phyloP scores from a whole-genome alignment of 2,329 filamentous ascomycete genomes.

The Cladophialophora carrionii region DNA sequence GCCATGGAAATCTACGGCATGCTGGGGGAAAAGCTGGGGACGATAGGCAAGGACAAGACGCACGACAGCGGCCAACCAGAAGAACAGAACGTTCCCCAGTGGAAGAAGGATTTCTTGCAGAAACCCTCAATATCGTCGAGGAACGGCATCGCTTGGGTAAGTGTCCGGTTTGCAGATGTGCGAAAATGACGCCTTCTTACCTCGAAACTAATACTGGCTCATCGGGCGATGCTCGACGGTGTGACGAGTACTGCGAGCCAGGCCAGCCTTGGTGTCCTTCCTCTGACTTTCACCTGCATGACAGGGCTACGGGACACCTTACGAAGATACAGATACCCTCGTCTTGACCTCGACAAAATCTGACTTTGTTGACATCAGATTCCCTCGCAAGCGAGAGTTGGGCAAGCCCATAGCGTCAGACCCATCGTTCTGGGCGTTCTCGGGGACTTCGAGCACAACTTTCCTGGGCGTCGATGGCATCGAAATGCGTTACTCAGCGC shows the following conservation, averaged over 20 bases:
- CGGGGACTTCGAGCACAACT: conserved; percentile 27
- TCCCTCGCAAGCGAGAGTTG: conserved; percentile 26
- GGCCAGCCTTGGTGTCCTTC: not conserved
- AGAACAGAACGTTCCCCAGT: conserved; percentile 23
- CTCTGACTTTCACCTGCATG: conserved; percentile 1
- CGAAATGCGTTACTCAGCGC: conserved; percentile 34
- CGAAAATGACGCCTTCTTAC: not conserved
- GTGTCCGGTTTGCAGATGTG: conserved; percentile 3
- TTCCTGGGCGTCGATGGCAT: conserved; percentile 20
- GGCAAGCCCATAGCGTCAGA: conserved; percentile 18
- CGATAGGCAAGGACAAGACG: conserved; percentile 25
- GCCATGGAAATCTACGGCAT: conserved; percentile 37
- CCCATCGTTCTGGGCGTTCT: conserved; percentile 38
- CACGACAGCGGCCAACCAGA: not conserved
- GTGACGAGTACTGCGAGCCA: not conserved
- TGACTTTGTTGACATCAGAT: conserved; percentile 37
- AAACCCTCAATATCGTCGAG: conserved; percentile 36
- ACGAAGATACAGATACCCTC: conserved; percentile 37
- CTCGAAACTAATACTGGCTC: not conserved
- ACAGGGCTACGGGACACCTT: conserved; percentile 34
- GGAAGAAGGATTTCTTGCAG: conserved; percentile 35
- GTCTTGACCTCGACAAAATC: conserved; percentile 34
- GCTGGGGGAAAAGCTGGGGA: conserved; percentile 34
- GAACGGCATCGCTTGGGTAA: conserved; percentile 37
- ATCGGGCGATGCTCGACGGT: not conserved